Evolutionary conservation across 441 rosid species (phyloP), one percentile per base, ranked within the genome.

Genomic region (Eutrema salsugineum): DNA sequence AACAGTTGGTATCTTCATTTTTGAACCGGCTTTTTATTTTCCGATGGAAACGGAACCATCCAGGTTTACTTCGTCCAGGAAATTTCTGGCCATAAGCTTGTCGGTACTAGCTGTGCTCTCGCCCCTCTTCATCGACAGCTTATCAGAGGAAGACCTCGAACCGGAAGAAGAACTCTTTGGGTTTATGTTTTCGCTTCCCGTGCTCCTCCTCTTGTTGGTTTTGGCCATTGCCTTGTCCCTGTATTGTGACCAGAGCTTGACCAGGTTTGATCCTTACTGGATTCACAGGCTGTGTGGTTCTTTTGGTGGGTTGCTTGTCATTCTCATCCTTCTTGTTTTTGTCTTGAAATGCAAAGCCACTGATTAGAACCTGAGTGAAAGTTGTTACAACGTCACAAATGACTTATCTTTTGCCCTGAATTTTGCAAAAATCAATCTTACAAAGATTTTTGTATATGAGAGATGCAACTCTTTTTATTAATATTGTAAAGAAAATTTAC

Each of bases 201-300:
- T 88, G 71, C 77, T 91, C 73, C 83, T 90, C 60, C n/a, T 87
- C 43, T 53, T 86, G 75, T 69, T 91, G 65, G 77, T 87, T 69
- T 67, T 87, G 54, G 87, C 89, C 50, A 79, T 85, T 63, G 79
- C 71, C 51, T 60, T 85, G 66, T 85, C 91, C 4, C 78, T 85
- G 54, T 85, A 58, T 75, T 54, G 79, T 24, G 94, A 91, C 66
- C 79, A 72, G 66, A 75, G 87, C 84, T 78, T 86, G 57, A 72
- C 86, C 48, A 82, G 84, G 84, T 88, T 88, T 65, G 97, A 94
- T 82, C 88, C 83, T 49, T 44, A 87, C 80, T 88, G 94, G 99
- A 90, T 94, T 73, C 93, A 94, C 65, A 83, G 99, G 78, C 85
- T 82, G 30, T 97, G 97, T 5, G 97, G 99, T 50, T 94, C 97